phyloP scores from a whole-genome alignment of 2,329 filamentous ascomycete genomes.

The Monilinia laxa region DNA sequence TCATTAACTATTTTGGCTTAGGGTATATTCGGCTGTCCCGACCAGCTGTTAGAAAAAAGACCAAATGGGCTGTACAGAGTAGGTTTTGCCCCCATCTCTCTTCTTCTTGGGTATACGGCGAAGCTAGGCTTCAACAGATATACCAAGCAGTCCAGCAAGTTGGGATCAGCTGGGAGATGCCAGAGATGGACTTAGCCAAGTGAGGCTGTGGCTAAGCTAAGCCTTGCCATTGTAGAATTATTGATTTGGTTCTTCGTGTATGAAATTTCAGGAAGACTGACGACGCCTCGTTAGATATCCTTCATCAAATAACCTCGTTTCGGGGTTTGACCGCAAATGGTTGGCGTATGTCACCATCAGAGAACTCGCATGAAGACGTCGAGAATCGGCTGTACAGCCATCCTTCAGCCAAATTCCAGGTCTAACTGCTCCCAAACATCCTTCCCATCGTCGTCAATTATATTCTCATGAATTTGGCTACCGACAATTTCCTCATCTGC shows the following conservation, averaged over 20 bases:
- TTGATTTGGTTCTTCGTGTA: not conserved
- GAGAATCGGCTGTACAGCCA: not conserved
- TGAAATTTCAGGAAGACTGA: not conserved
- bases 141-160: conserved; percentile 2
- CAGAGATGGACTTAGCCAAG: not conserved
- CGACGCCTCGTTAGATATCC: not conserved
- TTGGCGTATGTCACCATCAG: not conserved
- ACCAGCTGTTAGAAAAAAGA: not conserved
- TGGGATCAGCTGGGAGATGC: not conserved
- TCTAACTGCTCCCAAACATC: conserved; percentile 48
- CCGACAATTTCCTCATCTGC: conserved; percentile 22
- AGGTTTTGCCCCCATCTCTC: not conserved
- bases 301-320: not conserved
- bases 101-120: not conserved
- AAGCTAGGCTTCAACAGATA: not conserved
- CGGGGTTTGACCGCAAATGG: not conserved
- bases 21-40: not conserved
- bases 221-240: conserved; percentile 9
- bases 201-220: conserved; percentile 15
- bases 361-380: not conserved
- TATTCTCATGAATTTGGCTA: conserved; percentile 27
- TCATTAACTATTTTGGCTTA: not conserved
- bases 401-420: conserved; percentile 41
- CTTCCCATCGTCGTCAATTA: conserved; percentile 29
- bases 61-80: not conserved